Evolutionary conservation across 345 rosid genomes (phyloP).

Genomic region (Gossypium bickii): DNA sequence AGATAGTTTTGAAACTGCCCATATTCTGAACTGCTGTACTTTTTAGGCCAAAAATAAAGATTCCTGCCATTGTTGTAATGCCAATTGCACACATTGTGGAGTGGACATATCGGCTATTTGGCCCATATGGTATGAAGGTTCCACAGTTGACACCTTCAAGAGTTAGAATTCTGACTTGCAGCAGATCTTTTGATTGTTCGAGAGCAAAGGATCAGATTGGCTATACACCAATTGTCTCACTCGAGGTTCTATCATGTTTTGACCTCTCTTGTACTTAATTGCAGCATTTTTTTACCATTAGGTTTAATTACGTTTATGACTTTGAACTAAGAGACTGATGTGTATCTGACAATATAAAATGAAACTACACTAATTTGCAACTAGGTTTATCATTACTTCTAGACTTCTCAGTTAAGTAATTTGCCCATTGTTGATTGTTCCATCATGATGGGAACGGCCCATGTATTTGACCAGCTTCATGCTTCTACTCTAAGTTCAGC

Average conservation of each 20-base stretch:
- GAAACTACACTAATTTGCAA: neutral
- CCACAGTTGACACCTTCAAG: slow-evolving; percentile 91
- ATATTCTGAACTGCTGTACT: slow-evolving; percentile 27
- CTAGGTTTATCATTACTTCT: slow-evolving; percentile 1
- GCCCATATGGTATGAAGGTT: slow-evolving; percentile 83
- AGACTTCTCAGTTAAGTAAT: neutral
- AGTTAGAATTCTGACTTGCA: slow-evolving; percentile 78
- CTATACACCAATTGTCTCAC: slow-evolving; percentile 65
- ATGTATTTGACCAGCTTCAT: neutral
- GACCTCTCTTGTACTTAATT: slow-evolving; percentile 10
- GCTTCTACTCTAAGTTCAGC: neutral
- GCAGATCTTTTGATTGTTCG: slow-evolving; percentile 63
- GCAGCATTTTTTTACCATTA: neutral
- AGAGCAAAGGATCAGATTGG: slow-evolving; percentile 87
- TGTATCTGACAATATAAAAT: slow-evolving; percentile 6
- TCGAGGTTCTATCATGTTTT: slow-evolving; percentile 55
- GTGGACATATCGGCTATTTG: slow-evolving; percentile 54
- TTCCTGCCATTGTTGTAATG: slow-evolving; percentile 72
- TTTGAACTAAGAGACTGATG: neutral
- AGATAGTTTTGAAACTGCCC: slow-evolving; percentile 3
- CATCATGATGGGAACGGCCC: neutral
- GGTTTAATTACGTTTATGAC: neutral
- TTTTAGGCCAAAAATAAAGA: slow-evolving; percentile 86
- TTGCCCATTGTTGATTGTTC: slow-evolving; percentile 8
- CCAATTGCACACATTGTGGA: slow-evolving; percentile 79